Conservation (phyloP, 164 flowering plant species). For the Umbilicus rupestris region DNA sequence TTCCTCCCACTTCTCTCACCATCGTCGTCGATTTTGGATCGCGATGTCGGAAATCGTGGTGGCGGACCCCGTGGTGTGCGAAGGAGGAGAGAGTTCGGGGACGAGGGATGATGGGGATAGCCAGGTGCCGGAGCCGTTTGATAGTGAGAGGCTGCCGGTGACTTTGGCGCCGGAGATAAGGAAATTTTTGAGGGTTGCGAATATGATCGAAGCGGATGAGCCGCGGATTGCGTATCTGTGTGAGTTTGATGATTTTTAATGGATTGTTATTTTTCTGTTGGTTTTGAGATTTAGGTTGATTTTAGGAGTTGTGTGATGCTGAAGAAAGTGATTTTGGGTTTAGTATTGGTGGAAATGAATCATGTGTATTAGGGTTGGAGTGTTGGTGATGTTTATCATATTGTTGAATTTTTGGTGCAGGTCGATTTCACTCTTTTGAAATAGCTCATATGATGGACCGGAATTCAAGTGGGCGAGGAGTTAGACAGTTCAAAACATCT, state of each 20-base stretch:
- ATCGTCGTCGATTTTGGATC: neutral
- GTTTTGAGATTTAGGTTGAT: neutral
- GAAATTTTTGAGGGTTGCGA: conserved; percentile 79
- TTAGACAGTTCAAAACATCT: conserved; percentile 72
- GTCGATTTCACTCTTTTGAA: conserved; percentile 79
- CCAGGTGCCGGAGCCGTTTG: conserved; percentile 48
- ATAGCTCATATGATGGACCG: conserved; percentile 62
- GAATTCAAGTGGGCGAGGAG: conserved; percentile 69
- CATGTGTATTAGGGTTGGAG: no score
- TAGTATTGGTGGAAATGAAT: no score
- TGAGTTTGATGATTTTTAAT: conserved; percentile 20
- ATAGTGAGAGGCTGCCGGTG: conserved; percentile 76
- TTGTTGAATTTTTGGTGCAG: conserved; percentile 20
- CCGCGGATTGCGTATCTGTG: conserved; percentile 86
- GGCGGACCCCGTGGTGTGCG: neutral
- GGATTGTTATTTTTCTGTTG: neutral
- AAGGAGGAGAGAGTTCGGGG: conserved; percentile 3
- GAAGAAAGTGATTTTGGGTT: no score
- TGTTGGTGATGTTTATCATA: no score
- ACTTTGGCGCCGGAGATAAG: conserved; percentile 51
- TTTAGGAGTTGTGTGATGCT: neutral
- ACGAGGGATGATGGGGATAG: conserved; percentile 7
- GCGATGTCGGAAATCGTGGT: conserved; percentile 2
- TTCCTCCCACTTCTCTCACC: neutral
- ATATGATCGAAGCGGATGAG: conserved; percentile 48